Percentiles rank a stretch among this genome's conserved stretches.
Evolutionary conservation across 2,329 filamentous ascomycete genomes (phyloP).

Genomic region (Lasiodiplodia sp.): DNA sequence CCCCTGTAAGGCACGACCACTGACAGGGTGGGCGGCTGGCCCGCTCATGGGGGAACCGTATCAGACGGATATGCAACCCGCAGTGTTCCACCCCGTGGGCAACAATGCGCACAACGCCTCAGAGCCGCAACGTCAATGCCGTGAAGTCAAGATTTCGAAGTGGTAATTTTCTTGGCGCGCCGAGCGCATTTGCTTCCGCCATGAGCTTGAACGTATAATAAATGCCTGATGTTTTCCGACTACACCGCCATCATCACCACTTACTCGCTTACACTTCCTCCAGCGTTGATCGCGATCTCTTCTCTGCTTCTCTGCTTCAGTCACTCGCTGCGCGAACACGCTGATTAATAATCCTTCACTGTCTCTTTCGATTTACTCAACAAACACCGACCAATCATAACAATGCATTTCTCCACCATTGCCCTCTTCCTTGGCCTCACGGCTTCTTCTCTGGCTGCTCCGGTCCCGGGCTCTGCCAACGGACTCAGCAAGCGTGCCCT

Average conservation of each 20-base stretch:
- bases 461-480: slow-evolving; percentile 28
- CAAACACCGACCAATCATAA: slow-evolving; percentile 5
- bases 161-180: not conserved
- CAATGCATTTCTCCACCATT: slow-evolving; percentile 34
- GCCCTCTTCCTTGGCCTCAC: slow-evolving; percentile 39
- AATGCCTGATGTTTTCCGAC: slow-evolving; percentile 3
- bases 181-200: not conserved
- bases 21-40: no score
- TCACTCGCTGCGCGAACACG: slow-evolving; percentile 21
- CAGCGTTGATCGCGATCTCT: slow-evolving; percentile 19
- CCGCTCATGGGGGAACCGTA: no score
- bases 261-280: not conserved
- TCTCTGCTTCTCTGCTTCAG: not conserved
- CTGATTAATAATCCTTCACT: slow-evolving; percentile 15
- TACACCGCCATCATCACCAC: not conserved
- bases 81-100: not conserved
- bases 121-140: slow-evolving; percentile 27
- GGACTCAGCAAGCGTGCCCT: slow-evolving; percentile 30
- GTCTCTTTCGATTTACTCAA: slow-evolving; percentile 2
- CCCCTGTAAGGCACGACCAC: no score
- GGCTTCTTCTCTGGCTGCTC: slow-evolving; percentile 39
- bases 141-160: not conserved
- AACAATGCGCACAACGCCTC: not conserved
- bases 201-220: slow-evolving; percentile 21
- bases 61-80: slow-evolving; percentile 21